Evolutionary conservation across 495 filamentous ascomycete species (phyloP).

Genomic region (Physcia stellaris): DNA sequence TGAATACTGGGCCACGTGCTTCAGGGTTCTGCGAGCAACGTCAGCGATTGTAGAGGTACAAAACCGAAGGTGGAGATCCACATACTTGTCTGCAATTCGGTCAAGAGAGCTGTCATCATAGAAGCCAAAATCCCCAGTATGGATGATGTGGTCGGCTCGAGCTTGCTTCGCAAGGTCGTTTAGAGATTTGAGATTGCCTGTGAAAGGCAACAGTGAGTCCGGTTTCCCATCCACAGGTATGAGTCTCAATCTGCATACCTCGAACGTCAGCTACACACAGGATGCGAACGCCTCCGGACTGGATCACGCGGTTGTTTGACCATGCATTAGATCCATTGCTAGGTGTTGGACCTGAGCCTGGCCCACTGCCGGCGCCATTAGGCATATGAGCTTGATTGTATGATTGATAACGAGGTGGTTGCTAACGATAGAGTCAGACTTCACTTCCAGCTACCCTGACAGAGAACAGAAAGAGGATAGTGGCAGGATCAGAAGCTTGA

Average conservation of each 20-base stretch:
- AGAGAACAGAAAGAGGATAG: neutral
- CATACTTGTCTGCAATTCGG: constrained; percentile 97
- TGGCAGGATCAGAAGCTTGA: neutral
- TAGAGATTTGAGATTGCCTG: constrained; percentile 87
- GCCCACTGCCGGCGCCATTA: constrained; percentile 10
- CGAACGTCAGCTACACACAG: constrained; percentile 95
- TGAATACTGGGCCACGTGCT: constrained; percentile 97
- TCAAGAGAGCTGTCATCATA: constrained; percentile 94
- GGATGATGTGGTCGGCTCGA: constrained; percentile 88
- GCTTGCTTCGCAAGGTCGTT: constrained; percentile 93
- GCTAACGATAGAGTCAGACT: neutral
- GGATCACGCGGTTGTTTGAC: constrained; percentile 62
- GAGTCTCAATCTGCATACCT: constrained; percentile 43
- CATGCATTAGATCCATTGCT: constrained; percentile 29
- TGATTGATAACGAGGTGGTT: constrained; percentile 12
- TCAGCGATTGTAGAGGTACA: constrained; percentile 1
- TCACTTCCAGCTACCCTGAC: neutral
- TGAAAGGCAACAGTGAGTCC: constrained; percentile 4
- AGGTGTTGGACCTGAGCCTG: constrained; percentile 24
- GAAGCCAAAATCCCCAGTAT: constrained; percentile 98
- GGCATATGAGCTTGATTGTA: constrained; percentile 16
- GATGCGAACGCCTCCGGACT: constrained; percentile 71
- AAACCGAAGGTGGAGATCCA: constrained; percentile 9
- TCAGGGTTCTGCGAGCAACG: constrained; percentile 57
- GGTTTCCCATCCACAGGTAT: neutral